These are phyloP conservation scores for Furculomyces boomerangus DNA, from an alignment of 371 early-diverging fungal species.

Conservation along the genomic window DNA sequence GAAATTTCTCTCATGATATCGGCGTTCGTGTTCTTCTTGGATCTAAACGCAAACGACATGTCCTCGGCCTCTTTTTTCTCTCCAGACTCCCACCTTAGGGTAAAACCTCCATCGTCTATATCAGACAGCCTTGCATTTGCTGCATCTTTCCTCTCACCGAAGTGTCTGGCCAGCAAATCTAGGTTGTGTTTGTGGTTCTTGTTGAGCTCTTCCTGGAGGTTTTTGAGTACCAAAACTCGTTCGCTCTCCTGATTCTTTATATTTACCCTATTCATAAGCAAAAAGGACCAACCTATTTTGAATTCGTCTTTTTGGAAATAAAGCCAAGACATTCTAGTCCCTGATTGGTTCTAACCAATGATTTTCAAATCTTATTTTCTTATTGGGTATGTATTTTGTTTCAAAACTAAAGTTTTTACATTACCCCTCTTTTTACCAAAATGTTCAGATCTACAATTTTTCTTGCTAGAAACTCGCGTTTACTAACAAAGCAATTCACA, in stretches of 20 bases:
- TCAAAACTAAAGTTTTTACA: no score
- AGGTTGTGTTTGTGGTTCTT: not conserved
- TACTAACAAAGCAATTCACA: not conserved
- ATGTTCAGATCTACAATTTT: no score
- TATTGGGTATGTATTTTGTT: no score
- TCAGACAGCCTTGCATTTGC: not conserved
- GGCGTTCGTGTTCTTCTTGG: not conserved
- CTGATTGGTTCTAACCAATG: no score
- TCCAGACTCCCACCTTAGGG: not conserved
- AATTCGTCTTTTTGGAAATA: not conserved
- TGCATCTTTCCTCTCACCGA: not conserved
- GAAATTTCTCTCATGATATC: not conserved
- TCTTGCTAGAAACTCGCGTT: not conserved
- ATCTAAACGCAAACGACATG: conserved; percentile 2
- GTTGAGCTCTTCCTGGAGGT: not conserved
- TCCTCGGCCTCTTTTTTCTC: not conserved
- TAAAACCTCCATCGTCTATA: conserved; percentile 1
- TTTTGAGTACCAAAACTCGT: not conserved
- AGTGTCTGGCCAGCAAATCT: conserved; percentile 3
- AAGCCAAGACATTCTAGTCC: not conserved
- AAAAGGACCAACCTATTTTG: not conserved
- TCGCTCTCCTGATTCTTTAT: not conserved
- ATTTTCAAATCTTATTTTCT: no score
- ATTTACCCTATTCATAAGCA: not conserved
- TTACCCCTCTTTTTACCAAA: no score